Base-by-base conservation (phyloP, 345 rosid species). In the Eutrema yunnanense region DNA sequence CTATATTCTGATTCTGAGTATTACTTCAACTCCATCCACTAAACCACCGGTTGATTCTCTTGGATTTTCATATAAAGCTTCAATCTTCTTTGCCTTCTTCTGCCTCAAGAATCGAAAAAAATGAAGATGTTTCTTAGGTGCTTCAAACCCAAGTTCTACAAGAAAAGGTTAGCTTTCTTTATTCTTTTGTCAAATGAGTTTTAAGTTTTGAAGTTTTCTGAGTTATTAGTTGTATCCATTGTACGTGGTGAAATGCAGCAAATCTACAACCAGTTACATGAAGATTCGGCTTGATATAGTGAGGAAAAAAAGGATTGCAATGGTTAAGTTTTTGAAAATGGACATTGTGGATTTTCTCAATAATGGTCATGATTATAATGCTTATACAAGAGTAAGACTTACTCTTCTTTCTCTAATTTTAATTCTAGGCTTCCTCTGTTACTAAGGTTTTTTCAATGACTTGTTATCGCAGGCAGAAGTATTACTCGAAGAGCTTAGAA, bases 321-420 rank as follows among this genome's bases (percentile, higher is more conserved):
- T 84, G 63, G 73, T 75, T 34, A 88, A 81, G 57, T 85, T 68
- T 66, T 51, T 85, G 81, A 89, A 80, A 83, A 86, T 72, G 44
- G 99, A 92, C 79, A 69, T 92, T 38, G 88, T 84, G 6, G 87
- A 92, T 19, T 97, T 95, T 67, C 88, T 95, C 65, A 79, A 51
- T 62, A 81, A 55, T 29, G 86, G 85, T 27, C 80, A 68, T 68
- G 90, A 88, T 71, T 67, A 64, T 58, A 78, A 83, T 74, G 97
- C 99, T 29, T 89, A 84, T 73, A 85, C 83, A 79, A 88, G 95
- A 86, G 99, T 95, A 71, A 55, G 42, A 71, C 51, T 32, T 7
- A 10, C 37, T 60, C 37, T 57, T 16, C 2, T 60, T 32, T 38
- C 44, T 69, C 57, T 71, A 9, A 1, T 12, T 13, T 16, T 51